phyloP scores from a whole-genome alignment of 257 asterid genomes.

The Solanum appendiculatum region DNA sequence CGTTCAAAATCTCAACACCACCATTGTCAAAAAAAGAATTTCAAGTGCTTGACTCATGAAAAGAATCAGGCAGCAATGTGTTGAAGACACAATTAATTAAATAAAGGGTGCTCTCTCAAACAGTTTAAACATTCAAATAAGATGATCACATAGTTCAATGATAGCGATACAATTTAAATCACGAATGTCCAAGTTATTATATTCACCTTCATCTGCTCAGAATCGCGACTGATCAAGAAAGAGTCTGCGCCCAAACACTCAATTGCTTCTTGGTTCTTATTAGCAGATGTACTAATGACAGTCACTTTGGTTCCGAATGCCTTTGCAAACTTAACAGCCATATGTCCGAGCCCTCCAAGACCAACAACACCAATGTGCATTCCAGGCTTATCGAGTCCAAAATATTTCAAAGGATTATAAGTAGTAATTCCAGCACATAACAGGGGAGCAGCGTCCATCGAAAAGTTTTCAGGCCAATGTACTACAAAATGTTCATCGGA shows the following conservation, averaged over 20 bases:
- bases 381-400: too few species aligned
- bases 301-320: constrained; percentile 50
- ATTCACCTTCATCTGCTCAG: constrained; percentile 38
- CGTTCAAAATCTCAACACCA: background rate
- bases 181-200: too few species aligned
- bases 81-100: background rate
- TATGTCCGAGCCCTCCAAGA: constrained; percentile 51
- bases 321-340: constrained; percentile 47
- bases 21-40: background rate
- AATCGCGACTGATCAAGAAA: constrained; percentile 37
- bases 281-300: constrained; percentile 31
- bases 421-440: too few species aligned
- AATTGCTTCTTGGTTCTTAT: constrained; percentile 42
- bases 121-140: background rate
- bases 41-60: background rate
- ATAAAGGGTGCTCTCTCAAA: background rate
- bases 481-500: constrained; percentile 43
- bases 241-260: constrained; percentile 34
- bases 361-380: constrained; percentile 37
- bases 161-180: too few species aligned
- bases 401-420: too few species aligned
- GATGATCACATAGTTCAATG: background rate
- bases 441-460: constrained; percentile 41
- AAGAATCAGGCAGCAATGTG: background rate
- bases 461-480: constrained; percentile 44